Base-by-base conservation (phyloP, 2,329 filamentous ascomycete genomes). In the Aspergillus niger region DNA sequence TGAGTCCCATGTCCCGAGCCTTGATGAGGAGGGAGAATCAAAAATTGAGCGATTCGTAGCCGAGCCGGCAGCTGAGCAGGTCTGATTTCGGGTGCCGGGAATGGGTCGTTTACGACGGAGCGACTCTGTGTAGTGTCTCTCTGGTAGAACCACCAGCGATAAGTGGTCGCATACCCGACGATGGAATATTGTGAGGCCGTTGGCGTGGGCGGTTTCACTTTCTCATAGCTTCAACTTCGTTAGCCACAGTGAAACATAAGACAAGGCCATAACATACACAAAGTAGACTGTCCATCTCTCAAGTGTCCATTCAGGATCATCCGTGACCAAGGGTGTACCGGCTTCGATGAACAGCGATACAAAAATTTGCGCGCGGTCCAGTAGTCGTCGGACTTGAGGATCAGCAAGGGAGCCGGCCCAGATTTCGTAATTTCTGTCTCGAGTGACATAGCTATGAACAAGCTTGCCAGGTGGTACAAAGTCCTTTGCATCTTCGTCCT, bases 281-380 rank as follows among this genome's bases (percentile, higher is more conserved):
- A 97, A 88, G 78, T 92, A 98, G n/a, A 98, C 79, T 0, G 91
- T 92, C 95, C 95, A 99, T 69, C 94, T 86, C 62, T 92, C 86
- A 20, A 89, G 77, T 0, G 87, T 88, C 82, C 86, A 89, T 63
- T 93, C 89, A 0, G 89, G 84, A 55, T 90, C 84, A 41, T 92
- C 87, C 2, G 89, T 80, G 15, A 85, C 85, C 49, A 97, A 87
- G 39, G 86, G 86, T 4, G 87, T 90, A n/a, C 93, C 95, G 28
- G 91, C 95, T 75, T 99, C 96, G 63, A 99, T 97, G 74, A 92
- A 96, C 61, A 98, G 82, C 15, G 91, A 87, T 5, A 93, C 86
- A 38, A 96, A 81, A 58, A 97, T 86, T 77, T 97, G 92, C 65
- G 96, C 85, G 55, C 93, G 91, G 63, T 86, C 86, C 70, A 97